phyloP scores from a whole-genome alignment of 2,329 filamentous ascomycete genomes.

The Graphiopsis chlorocephala region DNA sequence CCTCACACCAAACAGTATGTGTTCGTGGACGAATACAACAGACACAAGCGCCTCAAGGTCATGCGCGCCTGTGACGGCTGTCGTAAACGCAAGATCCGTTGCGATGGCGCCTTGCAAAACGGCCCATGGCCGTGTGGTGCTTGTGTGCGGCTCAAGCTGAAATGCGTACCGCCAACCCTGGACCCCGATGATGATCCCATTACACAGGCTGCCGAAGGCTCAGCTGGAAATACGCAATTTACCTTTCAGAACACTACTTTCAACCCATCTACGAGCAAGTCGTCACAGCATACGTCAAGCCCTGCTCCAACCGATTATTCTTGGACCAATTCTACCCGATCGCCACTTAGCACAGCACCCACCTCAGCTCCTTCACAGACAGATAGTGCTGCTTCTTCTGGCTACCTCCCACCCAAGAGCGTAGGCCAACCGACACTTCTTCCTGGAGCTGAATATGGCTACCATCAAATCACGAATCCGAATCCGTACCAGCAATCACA shows the following conservation, averaged over 20 bases:
- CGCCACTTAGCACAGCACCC: slow-evolving; percentile 16
- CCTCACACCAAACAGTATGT: slow-evolving; percentile 96
- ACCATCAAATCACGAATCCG: background rate
- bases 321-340: slow-evolving; percentile 10
- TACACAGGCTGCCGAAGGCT: slow-evolving; percentile 18
- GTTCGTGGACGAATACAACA: slow-evolving; percentile 97
- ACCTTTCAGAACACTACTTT: slow-evolving; percentile 31
- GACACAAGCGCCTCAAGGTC: slow-evolving; percentile 94
- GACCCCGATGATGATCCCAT: slow-evolving; percentile 62
- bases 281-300: slow-evolving; percentile 7
- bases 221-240: slow-evolving; percentile 28
- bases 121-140: slow-evolving; percentile 90
- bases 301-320: slow-evolving; percentile 15
- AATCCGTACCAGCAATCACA: slow-evolving; percentile 22
- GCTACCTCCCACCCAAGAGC: slow-evolving; percentile 24
- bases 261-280: slow-evolving; percentile 12
- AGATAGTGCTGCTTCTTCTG: slow-evolving; percentile 18
- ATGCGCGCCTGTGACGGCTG: slow-evolving; percentile 98
- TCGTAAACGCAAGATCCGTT: slow-evolving; percentile 93
- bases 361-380: slow-evolving; percentile 20
- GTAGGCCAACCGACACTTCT: slow-evolving; percentile 23
- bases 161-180: slow-evolving; percentile 86
- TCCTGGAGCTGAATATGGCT: slow-evolving; percentile 4
- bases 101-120: slow-evolving; percentile 94
- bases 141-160: slow-evolving; percentile 85